Conservation (phyloP, 225 moss, liverwort and hornwort genomes). For the Pseudisothecium myosuroides region DNA sequence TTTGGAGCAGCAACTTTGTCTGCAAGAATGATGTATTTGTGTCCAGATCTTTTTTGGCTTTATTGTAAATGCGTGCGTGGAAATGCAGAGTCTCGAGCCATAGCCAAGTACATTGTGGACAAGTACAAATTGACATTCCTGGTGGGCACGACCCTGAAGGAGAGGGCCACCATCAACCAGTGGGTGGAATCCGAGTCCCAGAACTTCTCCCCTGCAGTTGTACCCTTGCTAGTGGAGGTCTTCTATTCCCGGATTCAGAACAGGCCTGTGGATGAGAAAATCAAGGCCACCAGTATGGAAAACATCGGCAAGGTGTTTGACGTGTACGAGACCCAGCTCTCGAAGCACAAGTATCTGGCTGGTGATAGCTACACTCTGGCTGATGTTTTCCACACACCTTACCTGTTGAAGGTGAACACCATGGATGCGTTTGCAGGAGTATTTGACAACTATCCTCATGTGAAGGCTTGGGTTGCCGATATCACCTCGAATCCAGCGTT, state of each 20-base stretch:
- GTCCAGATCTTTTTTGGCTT: not conserved
- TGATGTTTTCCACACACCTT: not conserved
- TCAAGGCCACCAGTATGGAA: not conserved
- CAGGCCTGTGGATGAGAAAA: not conserved
- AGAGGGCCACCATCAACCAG: not conserved
- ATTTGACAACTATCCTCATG: not conserved
- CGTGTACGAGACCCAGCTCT: not conserved
- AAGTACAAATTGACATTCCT: not conserved
- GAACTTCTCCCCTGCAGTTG: not conserved
- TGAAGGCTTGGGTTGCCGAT: not conserved
- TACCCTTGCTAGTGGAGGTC: not conserved
- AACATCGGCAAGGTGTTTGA: not conserved
- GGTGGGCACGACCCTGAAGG: not conserved
- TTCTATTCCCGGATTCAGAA: accelerated
- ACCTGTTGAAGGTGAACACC: not conserved
- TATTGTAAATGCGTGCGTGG: not conserved
- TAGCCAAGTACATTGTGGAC: not conserved
- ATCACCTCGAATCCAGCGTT: not conserved
- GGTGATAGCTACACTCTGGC: not conserved
- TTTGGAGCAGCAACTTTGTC: not conserved
- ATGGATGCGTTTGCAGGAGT: not conserved
- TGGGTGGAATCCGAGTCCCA: not conserved
- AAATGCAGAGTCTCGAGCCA: not conserved
- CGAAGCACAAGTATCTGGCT: not conserved
- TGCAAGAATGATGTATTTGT: not conserved